A percentile compares a stretch with the other conserved stretches of the same genome.
phyloP scores from a whole-genome alignment of 2,329 filamentous ascomycete genomes.

The Sphaerulina populicola region DNA sequence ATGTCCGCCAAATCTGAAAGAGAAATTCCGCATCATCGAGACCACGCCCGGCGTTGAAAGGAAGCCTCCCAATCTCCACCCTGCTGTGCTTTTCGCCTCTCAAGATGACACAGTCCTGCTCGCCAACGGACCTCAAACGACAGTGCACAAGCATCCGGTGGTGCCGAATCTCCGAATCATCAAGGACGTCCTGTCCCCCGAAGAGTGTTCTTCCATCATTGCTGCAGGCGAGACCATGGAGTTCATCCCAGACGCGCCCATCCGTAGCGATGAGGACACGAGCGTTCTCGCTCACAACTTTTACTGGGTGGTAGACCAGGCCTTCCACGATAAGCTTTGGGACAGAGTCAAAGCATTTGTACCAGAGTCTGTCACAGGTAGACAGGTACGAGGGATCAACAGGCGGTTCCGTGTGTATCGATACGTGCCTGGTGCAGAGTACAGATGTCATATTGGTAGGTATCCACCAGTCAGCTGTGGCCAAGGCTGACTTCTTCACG shows the following conservation, averaged over 20 bases:
- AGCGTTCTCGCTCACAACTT: constrained; percentile 65
- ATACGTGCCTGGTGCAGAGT: constrained; percentile 65
- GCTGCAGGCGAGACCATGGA: constrained; percentile 57
- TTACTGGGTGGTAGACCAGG: constrained; percentile 60
- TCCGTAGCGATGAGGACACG: constrained; percentile 54
- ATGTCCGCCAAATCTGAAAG: constrained; percentile 34
- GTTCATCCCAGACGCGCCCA: constrained; percentile 59
- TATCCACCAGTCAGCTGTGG: not conserved
- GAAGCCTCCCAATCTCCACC: constrained; percentile 61
- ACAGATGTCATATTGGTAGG: constrained; percentile 55
- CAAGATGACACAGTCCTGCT: constrained; percentile 49
- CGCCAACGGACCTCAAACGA: constrained; percentile 40
- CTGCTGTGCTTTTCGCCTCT: constrained; percentile 57
- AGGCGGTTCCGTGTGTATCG: constrained; percentile 63
- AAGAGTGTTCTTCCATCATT: constrained; percentile 59
- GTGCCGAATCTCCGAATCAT: constrained; percentile 56
- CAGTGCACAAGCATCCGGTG: constrained; percentile 51
- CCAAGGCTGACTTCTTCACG: not conserved
- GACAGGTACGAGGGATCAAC: constrained; percentile 55
- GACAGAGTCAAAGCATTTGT: constrained; percentile 51
- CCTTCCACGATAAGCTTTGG: constrained; percentile 58
- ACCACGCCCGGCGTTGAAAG: constrained; percentile 51
- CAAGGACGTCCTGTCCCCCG: constrained; percentile 51
- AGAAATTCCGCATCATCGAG: constrained; percentile 52
- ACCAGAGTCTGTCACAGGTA: constrained; percentile 48